Base-by-base conservation (phyloP, 768 basidiomycete genomes). In the Boletus pseudopeckii region DNA sequence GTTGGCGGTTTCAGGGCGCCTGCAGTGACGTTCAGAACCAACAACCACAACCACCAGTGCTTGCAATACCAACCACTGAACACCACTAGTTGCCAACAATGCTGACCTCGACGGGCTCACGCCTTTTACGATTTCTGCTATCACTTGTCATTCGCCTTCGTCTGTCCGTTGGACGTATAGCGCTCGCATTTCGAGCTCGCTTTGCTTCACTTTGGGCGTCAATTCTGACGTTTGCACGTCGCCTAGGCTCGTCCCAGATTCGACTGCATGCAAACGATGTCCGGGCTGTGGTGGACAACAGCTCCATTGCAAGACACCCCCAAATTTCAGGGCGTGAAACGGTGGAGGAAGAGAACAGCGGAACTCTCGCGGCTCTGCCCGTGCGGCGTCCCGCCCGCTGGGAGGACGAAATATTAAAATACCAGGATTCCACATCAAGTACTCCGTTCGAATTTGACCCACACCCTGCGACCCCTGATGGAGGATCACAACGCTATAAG, bases 401-500 rank as follows among this genome's bases (percentile, higher is more conserved):
- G 61, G n/a, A 26, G 33, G 24, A 39, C 4, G 10, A 22, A 4
- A 11, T 48, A 26, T 17, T 33, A 22, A 48, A 1, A 28, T 26
- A 50, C 28, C 50, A 5, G 8, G 30, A 6, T 17, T 47, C 10
- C 34, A n/a, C 18, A 44, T 42, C 52, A 7, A 15, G 9, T 8
- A 5, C 13, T 9, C 37, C n/a, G 15, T 30, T 40, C 28, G 13
- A 40, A 5, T 50, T n/a, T 4, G 14, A 28, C 8, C 28, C 28
- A 28, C 28, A 28, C 8, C 28, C 28, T 28, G 28, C 56, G 7
- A 59, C 28, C 22, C 57, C 52, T 3, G 61, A 55, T 5, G 14
- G 22, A 17, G 49, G 39, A n/a, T 61, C 57, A 20, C 56, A 20
- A 41, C 42, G 60, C 5, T 63, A 63, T 24, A 28, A 26, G 15